Percentiles rank a stretch among this genome's conserved stretches.
phyloP scores from a whole-genome alignment of 2,329 filamentous ascomycete genomes.

The Botrytis paeoniae region DNA sequence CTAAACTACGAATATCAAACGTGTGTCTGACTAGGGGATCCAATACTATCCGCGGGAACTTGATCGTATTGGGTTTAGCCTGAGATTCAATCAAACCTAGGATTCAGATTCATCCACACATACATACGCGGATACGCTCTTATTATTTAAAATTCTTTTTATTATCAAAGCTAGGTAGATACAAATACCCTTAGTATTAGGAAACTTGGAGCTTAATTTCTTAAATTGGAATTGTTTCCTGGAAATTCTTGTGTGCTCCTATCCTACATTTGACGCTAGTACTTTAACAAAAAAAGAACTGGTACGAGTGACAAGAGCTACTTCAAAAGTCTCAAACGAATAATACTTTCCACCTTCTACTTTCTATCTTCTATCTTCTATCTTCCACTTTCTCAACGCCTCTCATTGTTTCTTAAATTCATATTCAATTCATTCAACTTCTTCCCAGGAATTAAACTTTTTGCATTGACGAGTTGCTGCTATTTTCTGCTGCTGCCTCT shows the following conservation, averaged over 20 bases:
- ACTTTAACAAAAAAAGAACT: background rate
- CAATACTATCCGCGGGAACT: background rate
- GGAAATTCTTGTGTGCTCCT: background rate
- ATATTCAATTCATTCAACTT: background rate
- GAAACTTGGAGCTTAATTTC: background rate
- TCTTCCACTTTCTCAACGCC: background rate
- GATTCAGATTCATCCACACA: background rate
- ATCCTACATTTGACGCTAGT: background rate
- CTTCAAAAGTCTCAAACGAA: conserved; percentile 8
- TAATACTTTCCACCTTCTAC: background rate
- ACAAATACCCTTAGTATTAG: background rate
- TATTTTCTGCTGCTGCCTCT: conserved; percentile 11
- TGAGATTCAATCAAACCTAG: background rate
- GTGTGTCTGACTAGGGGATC: background rate
- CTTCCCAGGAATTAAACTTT: background rate
- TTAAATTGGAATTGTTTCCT: background rate
- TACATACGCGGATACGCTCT: background rate
- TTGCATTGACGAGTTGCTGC: conserved; percentile 7
- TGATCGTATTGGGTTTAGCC: background rate
- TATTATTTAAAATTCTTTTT: background rate
- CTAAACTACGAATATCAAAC: conserved; percentile 9
- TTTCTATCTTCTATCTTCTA: background rate
- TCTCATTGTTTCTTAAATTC: background rate
- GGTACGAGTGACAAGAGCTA: background rate
- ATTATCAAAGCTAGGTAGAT: background rate